These are phyloP conservation scores for Furcasterigmium sp. DNA, from an alignment of 2,329 filamentous ascomycete species.

Conservation along the genomic window DNA sequence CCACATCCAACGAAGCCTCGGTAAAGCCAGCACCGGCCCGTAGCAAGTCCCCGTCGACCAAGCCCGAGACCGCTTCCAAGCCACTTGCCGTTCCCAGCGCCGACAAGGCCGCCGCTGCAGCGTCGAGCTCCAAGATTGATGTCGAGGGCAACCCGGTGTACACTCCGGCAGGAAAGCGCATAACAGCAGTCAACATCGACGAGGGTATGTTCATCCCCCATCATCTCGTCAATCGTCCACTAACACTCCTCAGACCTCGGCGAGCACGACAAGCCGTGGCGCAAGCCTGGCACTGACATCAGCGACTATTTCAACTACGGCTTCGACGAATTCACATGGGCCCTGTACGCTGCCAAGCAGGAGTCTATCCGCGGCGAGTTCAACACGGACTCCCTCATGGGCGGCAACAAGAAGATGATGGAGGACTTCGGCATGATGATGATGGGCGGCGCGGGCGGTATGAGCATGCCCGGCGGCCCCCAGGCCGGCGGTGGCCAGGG, in stretches of 20 bases:
- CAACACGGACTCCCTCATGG: constrained; percentile 57
- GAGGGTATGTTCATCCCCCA: constrained; percentile 36
- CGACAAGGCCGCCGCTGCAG: constrained; percentile 54
- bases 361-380: constrained; percentile 73
- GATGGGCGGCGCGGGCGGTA: constrained; percentile 52
- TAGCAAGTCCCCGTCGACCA: constrained; percentile 32
- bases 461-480: constrained; percentile 30
- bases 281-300: constrained; percentile 87
- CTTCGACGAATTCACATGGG: constrained; percentile 98
- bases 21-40: constrained; percentile 38
- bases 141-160: constrained; percentile 79
- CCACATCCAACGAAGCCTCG: constrained; percentile 44
- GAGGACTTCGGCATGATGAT: constrained; percentile 65
- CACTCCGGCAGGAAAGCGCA: constrained; percentile 73
- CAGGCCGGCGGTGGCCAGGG: constrained; percentile 24
- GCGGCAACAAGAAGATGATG: constrained; percentile 73
- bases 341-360: constrained; percentile 87
- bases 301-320: constrained; percentile 99
- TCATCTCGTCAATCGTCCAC: not conserved
- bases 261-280: constrained; percentile 89
- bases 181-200: constrained; percentile 71
- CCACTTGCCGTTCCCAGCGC: constrained; percentile 33
- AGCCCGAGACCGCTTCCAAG: constrained; percentile 23
- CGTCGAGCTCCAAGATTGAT: constrained; percentile 78
- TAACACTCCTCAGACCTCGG: constrained; percentile 47